Conservation (phyloP, 805 yeast genomes). For the Ogataea thermomethanolica region DNA sequence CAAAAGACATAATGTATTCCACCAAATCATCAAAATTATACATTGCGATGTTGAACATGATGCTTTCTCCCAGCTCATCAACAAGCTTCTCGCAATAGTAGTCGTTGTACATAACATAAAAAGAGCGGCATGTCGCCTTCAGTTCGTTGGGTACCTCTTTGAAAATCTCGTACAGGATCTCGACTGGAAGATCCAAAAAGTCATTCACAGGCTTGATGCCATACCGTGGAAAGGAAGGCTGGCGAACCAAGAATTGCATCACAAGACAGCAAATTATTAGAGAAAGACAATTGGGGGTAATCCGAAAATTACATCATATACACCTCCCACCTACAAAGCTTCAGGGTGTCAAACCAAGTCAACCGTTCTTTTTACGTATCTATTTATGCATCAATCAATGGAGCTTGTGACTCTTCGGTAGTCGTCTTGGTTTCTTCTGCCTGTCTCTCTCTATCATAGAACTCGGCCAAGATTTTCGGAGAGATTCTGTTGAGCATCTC, state of each 20-base stretch:
- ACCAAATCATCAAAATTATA: constrained; percentile 26
- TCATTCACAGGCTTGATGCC: constrained; percentile 13
- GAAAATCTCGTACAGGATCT: constrained; percentile 27
- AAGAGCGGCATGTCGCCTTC: constrained; percentile 30
- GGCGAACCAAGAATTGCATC: constrained; percentile 15
- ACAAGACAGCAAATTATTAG: neutral
- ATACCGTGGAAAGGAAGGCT: constrained; percentile 13
- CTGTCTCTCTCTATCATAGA: constrained; percentile 85
- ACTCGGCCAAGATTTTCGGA: constrained; percentile 93
- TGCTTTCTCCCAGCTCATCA: constrained; percentile 29
- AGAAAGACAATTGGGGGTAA: neutral
- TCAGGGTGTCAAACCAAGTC: neutral
- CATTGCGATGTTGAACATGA: constrained; percentile 22
- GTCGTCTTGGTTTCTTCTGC: constrained; percentile 37
- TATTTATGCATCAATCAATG: constrained; percentile 24
- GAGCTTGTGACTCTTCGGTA: constrained; percentile 21
- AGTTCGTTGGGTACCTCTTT: constrained; percentile 30
- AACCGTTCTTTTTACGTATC: neutral
- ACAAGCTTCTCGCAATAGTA: constrained; percentile 38
- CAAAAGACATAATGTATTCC: constrained; percentile 33
- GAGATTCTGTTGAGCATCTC: constrained; percentile 98
- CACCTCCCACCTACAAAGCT: constrained; percentile 4
- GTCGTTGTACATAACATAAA: constrained; percentile 49
- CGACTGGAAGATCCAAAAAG: constrained; percentile 30
- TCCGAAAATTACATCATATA: constrained; percentile 5